These are phyloP conservation scores for Suillus bovinus DNA, from an alignment of 768 basidiomycete genomes.

Conservation along the genomic window DNA sequence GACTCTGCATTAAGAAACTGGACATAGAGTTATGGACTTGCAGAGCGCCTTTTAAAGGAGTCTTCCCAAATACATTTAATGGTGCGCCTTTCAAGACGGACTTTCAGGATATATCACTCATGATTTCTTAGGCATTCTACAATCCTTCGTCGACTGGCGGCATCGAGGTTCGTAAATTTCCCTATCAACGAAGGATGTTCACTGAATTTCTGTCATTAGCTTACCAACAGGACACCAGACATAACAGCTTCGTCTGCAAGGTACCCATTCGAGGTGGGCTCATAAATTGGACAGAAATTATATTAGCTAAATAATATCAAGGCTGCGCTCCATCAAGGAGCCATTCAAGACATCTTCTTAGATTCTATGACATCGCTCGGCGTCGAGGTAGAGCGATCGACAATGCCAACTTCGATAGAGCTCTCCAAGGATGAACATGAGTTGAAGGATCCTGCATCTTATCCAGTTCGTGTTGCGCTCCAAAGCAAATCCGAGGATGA, in stretches of 20 bases:
- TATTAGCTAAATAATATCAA: conserved; percentile 12
- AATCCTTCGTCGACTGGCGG: conserved; percentile 62
- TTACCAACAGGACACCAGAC: conserved; percentile 61
- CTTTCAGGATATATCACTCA: too few species aligned
- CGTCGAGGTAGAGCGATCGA: conserved; percentile 35
- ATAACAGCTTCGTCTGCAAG: conserved; percentile 60
- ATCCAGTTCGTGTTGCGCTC: conserved; percentile 26
- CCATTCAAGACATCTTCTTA: conserved; percentile 34
- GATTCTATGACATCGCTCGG: conserved; percentile 34
- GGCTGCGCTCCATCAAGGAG: conserved; percentile 36
- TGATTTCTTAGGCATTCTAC: conserved; percentile 70
- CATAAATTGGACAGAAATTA: not conserved
- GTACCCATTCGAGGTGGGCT: conserved; percentile 66
- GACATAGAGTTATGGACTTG: too few species aligned
- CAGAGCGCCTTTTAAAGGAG: too few species aligned
- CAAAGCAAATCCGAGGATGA: conserved; percentile 30
- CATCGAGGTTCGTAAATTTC: conserved; percentile 48
- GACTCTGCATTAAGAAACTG: too few species aligned
- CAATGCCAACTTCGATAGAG: conserved; percentile 28
- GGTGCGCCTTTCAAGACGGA: too few species aligned
- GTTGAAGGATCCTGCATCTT: conserved; percentile 22
- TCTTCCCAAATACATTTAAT: too few species aligned
- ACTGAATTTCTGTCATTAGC: conserved; percentile 35
- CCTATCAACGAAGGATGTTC: not conserved
- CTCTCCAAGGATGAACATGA: conserved; percentile 29